Base-by-base conservation (phyloP, 2,329 filamentous ascomycete species). In the Chalaropsis ovoidea region DNA sequence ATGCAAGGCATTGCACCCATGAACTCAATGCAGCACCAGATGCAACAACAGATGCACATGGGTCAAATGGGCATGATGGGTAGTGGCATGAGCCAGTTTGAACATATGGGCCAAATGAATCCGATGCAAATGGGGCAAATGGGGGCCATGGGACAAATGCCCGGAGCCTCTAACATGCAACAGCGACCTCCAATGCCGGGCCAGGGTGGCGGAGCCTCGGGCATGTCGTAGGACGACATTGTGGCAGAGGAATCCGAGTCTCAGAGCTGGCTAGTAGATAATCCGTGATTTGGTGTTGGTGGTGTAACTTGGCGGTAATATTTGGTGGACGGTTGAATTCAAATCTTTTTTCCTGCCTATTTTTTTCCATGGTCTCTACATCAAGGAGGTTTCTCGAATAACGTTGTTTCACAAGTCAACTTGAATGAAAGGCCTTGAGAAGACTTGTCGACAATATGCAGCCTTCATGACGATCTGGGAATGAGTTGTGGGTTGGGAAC, bases 201-300 rank as follows among this genome's bases (percentile, higher is more conserved):
- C 13, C 65, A 65, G 49, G 65, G 62, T 39, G 65, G 65, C 17
- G 61, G 61, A 47, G 45, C 43, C 63, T 62, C 62, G 11, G 65
- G 65, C 17, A 64, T 67, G 65, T 64, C 65, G 15, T 67, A 67
- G 65, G 56, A 67, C n/a, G 65, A 65, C 52, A 67, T 67, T 54
- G 31, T 65, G 13, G 62, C 22, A 15, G 62, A 64, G 62, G 62
- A 56, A 22, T 49, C 35, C 39, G 35, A 58, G 62, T 17, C 39
- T 22, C 49, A 64, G 35, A 56, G 27, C 52, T 56, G 52, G 52
- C 52, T 56, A 31, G 52, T 35, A 35, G 24, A n/a, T 27, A 17
- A 56, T 56, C 8, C 17, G 22, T 56, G 52, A 56, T 31, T 27
- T 31, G 52, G 52, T 56, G 52, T 35, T 43, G 61, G 45, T 47